A percentile compares a stretch with the other conserved stretches of the same genome.
phyloP scores from a whole-genome alignment of 1,284 basidiomycete species.

The Waitea zeae region DNA sequence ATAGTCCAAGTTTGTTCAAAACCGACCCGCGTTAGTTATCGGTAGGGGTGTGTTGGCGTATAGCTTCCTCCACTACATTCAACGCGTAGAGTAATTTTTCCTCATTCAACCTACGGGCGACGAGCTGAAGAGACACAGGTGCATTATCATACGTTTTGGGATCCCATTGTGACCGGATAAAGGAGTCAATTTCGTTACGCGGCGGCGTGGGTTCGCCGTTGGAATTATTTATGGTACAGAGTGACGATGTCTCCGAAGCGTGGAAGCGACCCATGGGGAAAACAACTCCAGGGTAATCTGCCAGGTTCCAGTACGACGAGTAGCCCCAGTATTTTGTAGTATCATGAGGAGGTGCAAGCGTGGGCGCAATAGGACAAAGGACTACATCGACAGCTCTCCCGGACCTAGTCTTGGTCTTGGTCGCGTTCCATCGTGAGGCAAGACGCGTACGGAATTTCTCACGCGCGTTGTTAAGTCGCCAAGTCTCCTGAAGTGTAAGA shows the following conservation, averaged over 20 bases:
- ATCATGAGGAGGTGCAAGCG: slow-evolving; percentile 31
- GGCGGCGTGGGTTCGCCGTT: too few relatives aligned
- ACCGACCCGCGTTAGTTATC: too few relatives aligned
- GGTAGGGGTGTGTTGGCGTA: slow-evolving; percentile 6
- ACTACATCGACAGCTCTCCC: slow-evolving; percentile 37
- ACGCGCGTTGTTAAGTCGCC: slow-evolving; percentile 24
- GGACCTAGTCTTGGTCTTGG: slow-evolving; percentile 20
- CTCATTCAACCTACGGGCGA: slow-evolving; percentile 30
- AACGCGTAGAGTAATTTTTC: slow-evolving; percentile 28
- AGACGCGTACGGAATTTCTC: slow-evolving; percentile 23
- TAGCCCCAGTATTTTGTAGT: slow-evolving; percentile 34
- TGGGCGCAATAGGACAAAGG: slow-evolving; percentile 32
- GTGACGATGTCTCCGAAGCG: slow-evolving; percentile 7
- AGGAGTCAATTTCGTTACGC: slow-evolving; percentile 21
- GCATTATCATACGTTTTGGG: slow-evolving; percentile 24
- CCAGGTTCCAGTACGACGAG: slow-evolving; percentile 36
- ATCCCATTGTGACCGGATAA: slow-evolving; percentile 24
- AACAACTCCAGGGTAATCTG: slow-evolving; percentile 33
- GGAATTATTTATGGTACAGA: too few relatives aligned
- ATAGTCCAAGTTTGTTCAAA: too few relatives aligned
- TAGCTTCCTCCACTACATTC: slow-evolving; percentile 20
- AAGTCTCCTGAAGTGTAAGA: slow-evolving; percentile 21
- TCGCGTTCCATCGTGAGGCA: slow-evolving; percentile 36
- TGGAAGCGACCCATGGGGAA: slow-evolving; percentile 27
- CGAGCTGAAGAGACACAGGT: slow-evolving; percentile 26